Conservation (phyloP, 345 rosid genomes). For the Abelmoschus esculentus region DNA sequence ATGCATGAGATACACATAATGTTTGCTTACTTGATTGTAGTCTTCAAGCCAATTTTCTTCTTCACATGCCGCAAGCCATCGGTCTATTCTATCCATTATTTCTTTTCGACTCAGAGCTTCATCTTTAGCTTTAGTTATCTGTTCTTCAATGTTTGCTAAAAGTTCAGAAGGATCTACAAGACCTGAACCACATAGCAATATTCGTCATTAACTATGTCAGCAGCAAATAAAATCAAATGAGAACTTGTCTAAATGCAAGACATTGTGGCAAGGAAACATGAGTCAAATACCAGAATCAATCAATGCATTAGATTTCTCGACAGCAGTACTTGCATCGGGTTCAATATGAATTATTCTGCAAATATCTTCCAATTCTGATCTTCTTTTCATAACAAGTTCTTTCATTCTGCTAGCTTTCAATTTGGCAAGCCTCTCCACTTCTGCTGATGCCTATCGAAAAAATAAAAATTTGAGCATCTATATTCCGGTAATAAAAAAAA, state of each 20-base stretch:
- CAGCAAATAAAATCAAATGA: not conserved
- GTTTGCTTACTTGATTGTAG: slow-evolving; percentile 57
- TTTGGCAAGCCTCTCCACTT: slow-evolving; percentile 70
- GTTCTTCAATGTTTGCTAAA: slow-evolving; percentile 67
- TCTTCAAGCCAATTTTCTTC: slow-evolving; percentile 98
- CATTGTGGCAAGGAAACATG: not conserved
- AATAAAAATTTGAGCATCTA: slow-evolving; percentile 1
- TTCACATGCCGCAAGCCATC: slow-evolving; percentile 92
- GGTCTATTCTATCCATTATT: slow-evolving; percentile 83
- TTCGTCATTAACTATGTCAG: not conserved
- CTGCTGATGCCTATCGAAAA: slow-evolving; percentile 60
- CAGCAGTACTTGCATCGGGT: slow-evolving; percentile 78
- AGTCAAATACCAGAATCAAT: slow-evolving; percentile 71
- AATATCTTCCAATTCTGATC: slow-evolving; percentile 70
- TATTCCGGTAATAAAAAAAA: not conserved
- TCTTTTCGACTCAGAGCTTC: slow-evolving; percentile 86
- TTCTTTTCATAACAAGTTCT: slow-evolving; percentile 88
- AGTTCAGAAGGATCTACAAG: slow-evolving; percentile 90
- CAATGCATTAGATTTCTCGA: slow-evolving; percentile 83
- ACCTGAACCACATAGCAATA: slow-evolving; percentile 38
- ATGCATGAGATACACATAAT: not conserved
- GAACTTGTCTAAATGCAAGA: not conserved
- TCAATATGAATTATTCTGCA: slow-evolving; percentile 73
- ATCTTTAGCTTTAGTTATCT: slow-evolving; percentile 67
- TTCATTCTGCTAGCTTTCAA: slow-evolving; percentile 90